Evolutionary conservation across 768 basidiomycete species (phyloP).

Genomic region (Auricularia sp.): DNA sequence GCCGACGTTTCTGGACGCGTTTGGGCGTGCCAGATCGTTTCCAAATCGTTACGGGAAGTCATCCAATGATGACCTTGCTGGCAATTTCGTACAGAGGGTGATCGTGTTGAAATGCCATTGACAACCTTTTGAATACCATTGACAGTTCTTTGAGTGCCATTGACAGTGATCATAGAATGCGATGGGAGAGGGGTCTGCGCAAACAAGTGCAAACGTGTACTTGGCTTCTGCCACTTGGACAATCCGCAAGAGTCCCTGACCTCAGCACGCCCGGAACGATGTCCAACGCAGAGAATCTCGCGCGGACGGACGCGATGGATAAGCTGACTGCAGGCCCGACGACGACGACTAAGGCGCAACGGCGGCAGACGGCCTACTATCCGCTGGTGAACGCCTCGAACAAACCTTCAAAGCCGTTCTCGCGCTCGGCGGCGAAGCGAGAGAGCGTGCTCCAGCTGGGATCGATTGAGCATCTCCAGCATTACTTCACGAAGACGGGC

Average conservation of each 20-base stretch:
- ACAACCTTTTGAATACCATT: too few species aligned
- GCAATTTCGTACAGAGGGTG: too few species aligned
- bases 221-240: background rate
- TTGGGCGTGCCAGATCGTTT: too few species aligned
- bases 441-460: constrained; percentile 90
- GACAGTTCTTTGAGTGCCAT: too few species aligned
- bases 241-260: background rate
- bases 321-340: background rate
- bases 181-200: background rate
- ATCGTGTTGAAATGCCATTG: too few species aligned
- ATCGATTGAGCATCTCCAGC: constrained; percentile 93
- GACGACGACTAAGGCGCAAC: constrained; percentile 12
- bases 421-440: constrained; percentile 82
- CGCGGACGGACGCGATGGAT: background rate
- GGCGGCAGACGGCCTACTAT: constrained; percentile 69
- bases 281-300: background rate
- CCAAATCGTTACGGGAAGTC: too few species aligned
- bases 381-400: constrained; percentile 60
- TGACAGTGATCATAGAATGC: too few species aligned
- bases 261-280: background rate
- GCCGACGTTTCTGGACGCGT: too few species aligned
- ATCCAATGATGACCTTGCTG: too few species aligned
- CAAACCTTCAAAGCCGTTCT: constrained; percentile 78
- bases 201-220: background rate
- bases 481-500: constrained; percentile 88